Base-by-base conservation (phyloP, 2,329 filamentous ascomycete species). In the Talaromyces amestolkiae region DNA sequence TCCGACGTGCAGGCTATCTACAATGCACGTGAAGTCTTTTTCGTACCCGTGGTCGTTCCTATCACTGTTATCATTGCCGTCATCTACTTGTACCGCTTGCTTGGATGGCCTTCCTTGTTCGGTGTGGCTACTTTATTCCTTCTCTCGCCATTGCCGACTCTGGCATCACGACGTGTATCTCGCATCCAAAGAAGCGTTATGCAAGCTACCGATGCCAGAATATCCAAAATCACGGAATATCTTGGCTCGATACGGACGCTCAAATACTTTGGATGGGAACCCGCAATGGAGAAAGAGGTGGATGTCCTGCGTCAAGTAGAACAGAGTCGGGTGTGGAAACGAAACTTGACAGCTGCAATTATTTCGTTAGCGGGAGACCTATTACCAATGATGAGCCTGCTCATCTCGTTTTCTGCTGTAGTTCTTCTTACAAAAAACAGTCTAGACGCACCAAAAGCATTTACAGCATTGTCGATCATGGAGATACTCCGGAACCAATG, bases 231-330 rank as follows among this genome's bases (percentile, higher is more conserved):
- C 19, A 83, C 84, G 0, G 85, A 87, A 69, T 87, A 86, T 68
- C 78, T 87, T 31, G 76, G 80, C 31, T 86, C 85, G 8, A 86
- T 87, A 64, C 81, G 83, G 11, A 84, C 83, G 17, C 82, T 87
- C 74, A 87, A 87, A 70, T 87, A 86, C 69, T 87, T 87, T 72
- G 83, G 83, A 2, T 87, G 85, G 86, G 85, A 87, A 70, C 78
- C 81, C 19, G 79, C 83, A 37, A 81, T 85, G 67, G 79, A 81
- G 11, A 76, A 81, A n/a, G 82, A 80, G 60, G 82, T 87, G 64
- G 79, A 84, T 35, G 75, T 79, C 4, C 79, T 84, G 11, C 82
- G 86, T 2, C 71, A 75, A 15, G 75, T 78, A 1, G 86, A 87
- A 70, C 85, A 87, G 67, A 81, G 80, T 49, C 80, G 82, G 43